A percentile compares a stretch with the other conserved stretches of the same genome.
phyloP scores from a whole-genome alignment of 2,329 filamentous ascomycete species.

The Epichloe coenophiala region DNA sequence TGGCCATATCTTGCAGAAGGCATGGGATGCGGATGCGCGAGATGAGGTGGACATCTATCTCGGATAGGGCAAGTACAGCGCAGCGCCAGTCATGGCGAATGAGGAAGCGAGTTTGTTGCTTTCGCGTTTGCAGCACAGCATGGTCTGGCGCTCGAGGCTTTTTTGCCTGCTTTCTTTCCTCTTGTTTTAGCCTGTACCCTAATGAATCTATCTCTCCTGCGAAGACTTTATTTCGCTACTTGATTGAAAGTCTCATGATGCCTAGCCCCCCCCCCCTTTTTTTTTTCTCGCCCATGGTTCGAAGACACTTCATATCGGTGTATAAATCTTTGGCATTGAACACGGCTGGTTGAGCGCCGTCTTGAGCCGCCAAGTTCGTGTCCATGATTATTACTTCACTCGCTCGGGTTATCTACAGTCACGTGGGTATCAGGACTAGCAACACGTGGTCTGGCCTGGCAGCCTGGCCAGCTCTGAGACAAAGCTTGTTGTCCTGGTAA shows the following conservation, averaged over 20 bases:
- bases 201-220: neutral
- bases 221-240: neutral
- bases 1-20: constrained; percentile 27
- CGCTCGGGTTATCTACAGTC: too few species aligned
- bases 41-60: constrained; percentile 28
- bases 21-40: constrained; percentile 26
- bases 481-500: too few species aligned
- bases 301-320: too few species aligned
- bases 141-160: neutral
- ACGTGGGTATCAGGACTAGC: too few species aligned
- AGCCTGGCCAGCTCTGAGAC: neutral
- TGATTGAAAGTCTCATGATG: too few species aligned
- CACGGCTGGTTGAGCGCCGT: neutral
- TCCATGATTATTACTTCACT: neutral
- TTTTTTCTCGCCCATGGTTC: too few species aligned
- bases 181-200: neutral
- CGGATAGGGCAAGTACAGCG: constrained; percentile 15
- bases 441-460: too few species aligned
- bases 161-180: neutral
- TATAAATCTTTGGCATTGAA: neutral
- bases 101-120: neutral
- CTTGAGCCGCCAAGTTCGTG: neutral
- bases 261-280: too few species aligned
- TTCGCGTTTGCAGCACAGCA: neutral
- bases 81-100: too few species aligned